Evolutionary conservation across 345 rosid genomes (phyloP).

Genomic region (Salix brachista): DNA sequence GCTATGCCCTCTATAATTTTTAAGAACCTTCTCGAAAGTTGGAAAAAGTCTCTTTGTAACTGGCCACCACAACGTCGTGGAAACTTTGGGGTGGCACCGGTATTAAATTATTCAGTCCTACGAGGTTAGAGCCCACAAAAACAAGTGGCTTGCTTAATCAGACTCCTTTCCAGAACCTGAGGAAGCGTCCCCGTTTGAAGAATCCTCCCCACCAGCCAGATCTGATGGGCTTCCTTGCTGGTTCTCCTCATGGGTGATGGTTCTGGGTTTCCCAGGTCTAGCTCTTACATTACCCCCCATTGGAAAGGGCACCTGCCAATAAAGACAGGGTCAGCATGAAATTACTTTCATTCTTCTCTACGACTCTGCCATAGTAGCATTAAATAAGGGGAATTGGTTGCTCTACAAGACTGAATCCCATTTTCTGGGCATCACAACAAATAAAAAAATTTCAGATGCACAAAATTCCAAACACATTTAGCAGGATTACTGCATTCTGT

Average conservation of each 20-base stretch:
- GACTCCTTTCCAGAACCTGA: conserved; percentile 39
- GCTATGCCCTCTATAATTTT: conserved; percentile 2
- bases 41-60: neutral
- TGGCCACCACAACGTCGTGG: conserved; percentile 4
- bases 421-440: neutral
- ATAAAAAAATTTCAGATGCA: neutral
- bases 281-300: conserved; percentile 50
- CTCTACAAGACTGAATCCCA: neutral
- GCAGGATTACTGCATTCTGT: neutral
- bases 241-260: conserved; percentile 25
- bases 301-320: conserved; percentile 58
- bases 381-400: neutral
- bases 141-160: conserved; percentile 23
- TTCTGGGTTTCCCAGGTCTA: conserved; percentile 41
- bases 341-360: neutral
- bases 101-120: conserved; percentile 10
- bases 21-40: conserved; percentile 8
- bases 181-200: conserved; percentile 30
- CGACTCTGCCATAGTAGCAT: neutral
- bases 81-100: conserved; percentile 3
- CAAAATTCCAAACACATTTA: neutral
- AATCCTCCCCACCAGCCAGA: conserved; percentile 29
- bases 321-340: neutral
- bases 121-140: conserved; percentile 29
- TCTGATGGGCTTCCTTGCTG: conserved; percentile 25